Conservation (phyloP, 805 yeast genomes). For the Priceomyces carsonii region DNA sequence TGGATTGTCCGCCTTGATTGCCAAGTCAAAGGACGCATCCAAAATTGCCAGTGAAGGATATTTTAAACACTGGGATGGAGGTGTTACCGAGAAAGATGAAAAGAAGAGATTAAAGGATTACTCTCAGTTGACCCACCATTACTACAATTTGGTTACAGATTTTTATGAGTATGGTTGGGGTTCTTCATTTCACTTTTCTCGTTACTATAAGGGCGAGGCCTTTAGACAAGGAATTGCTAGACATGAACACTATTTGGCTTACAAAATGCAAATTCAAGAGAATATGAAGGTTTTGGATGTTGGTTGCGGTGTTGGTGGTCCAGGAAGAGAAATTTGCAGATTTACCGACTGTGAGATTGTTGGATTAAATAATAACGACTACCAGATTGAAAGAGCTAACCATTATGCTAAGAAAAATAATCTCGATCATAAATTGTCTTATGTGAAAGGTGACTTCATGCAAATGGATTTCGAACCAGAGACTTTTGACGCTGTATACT, state of each 20-base stretch:
- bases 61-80: constrained; percentile 97
- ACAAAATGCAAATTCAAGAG: constrained; percentile 75
- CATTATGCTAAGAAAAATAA: constrained; percentile 68
- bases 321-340: constrained; percentile 93
- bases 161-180: constrained; percentile 99
- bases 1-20: constrained; percentile 75
- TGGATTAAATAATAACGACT: constrained; percentile 96
- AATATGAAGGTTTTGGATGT: constrained; percentile 91
- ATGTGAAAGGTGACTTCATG: constrained; percentile 98
- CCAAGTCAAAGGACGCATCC: constrained; percentile 76
- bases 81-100: constrained; percentile 72
- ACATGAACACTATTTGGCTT: constrained; percentile 94
- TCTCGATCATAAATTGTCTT: constrained; percentile 71
- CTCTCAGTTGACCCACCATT: constrained; percentile 88
- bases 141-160: constrained; percentile 95
- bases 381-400: constrained; percentile 90
- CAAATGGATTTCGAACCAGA: constrained; percentile 94
- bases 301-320: constrained; percentile 99
- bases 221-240: constrained; percentile 94
- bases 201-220: constrained; percentile 91
- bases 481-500: constrained; percentile 93
- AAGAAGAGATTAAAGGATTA: constrained; percentile 77
- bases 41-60: constrained; percentile 84
- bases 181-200: constrained; percentile 93
- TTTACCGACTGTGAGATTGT: constrained; percentile 85